Evolutionary conservation across 257 asterid species (phyloP), one percentile per base, ranked within the genome.

Genomic region (Solanum arcanum): DNA sequence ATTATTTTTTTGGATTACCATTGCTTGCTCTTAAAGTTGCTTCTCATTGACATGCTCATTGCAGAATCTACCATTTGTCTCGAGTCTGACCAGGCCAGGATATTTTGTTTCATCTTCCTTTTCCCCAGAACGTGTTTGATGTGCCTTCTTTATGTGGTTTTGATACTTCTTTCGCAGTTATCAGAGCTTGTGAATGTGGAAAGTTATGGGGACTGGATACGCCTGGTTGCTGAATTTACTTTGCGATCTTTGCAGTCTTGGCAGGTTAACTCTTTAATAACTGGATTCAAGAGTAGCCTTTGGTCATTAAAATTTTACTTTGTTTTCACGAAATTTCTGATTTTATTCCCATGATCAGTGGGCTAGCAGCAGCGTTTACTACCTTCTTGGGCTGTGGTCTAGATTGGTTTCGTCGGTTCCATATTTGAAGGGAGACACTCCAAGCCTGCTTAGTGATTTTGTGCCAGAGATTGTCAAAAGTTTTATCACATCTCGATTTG

Each of bases 351-450:
- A 47, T 86, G 86, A 73, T 80, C 97, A 97, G 99, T 97, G 99
- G 99, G 99, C 99, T 89, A 97, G 99, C 91, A 92, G 94, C 94
- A 97, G 99, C 76, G 98, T 97, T 78, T 97, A 95, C 92, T 97
- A 97, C 91, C 99, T 97, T 73, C 91, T 97, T 86, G 99, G 99
- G 88, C 91, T 97, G 88, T 97, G 99, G 99, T 97, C 99, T 89
- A 93, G 99, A 92, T 89, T 97, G 93, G 99, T 96, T 89, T 94
- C 96, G 84, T 94, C 99, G 88, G 98, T 96, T 62, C 99, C 99
- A 64, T 97, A 95, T 90, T 91, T 97, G 94, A 97, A 97, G 93
- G 96, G 97, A 86, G 99, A 96, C 86, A 93, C 97, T 9, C 99
- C 99, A 77, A 95, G 99, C 95, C 90, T 95, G 91, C 99, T 97